phyloP scores from a whole-genome alignment of 805 yeast genomes.

The Lachancea cidri region DNA sequence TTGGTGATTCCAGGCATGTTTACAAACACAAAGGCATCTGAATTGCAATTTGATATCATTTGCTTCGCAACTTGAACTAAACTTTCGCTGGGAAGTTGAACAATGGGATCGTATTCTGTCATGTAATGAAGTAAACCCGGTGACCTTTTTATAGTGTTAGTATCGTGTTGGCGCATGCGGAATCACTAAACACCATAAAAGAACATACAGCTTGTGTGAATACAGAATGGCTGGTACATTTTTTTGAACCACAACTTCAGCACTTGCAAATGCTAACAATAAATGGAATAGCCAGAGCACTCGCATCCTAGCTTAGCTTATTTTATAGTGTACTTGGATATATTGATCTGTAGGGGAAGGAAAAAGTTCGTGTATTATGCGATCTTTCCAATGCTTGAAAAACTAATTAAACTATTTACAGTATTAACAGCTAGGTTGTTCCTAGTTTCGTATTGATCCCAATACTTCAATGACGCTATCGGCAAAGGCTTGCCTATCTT shows the following conservation, averaged over 20 bases:
- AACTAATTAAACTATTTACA: background rate
- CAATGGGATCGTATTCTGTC: constrained; percentile 13
- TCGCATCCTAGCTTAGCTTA: background rate
- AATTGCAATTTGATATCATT: constrained; percentile 39
- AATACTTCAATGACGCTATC: constrained; percentile 5
- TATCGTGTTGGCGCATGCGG: background rate
- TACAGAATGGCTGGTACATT: constrained; percentile 8
- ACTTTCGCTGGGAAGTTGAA: constrained; percentile 21
- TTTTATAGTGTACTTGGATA: background rate
- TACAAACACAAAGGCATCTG: constrained; percentile 54
- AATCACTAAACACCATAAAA: background rate
- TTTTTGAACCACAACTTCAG: background rate
- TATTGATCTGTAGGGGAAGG: background rate
- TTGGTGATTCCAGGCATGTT: constrained; percentile 48
- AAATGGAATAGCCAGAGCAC: background rate
- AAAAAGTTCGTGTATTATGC: background rate
- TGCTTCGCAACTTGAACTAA: constrained; percentile 30
- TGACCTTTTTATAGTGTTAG: constrained; percentile 12
- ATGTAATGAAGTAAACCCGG: constrained; percentile 22
- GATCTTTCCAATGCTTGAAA: background rate
- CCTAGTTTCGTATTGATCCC: background rate
- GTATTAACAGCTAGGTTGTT: background rate
- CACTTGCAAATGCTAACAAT: background rate
- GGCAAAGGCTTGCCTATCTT: constrained; percentile 5
- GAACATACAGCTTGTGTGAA: constrained; percentile 11